Evolutionary conservation across 495 filamentous ascomycete genomes (phyloP).

Genomic region (Penicillium flavigenum): DNA sequence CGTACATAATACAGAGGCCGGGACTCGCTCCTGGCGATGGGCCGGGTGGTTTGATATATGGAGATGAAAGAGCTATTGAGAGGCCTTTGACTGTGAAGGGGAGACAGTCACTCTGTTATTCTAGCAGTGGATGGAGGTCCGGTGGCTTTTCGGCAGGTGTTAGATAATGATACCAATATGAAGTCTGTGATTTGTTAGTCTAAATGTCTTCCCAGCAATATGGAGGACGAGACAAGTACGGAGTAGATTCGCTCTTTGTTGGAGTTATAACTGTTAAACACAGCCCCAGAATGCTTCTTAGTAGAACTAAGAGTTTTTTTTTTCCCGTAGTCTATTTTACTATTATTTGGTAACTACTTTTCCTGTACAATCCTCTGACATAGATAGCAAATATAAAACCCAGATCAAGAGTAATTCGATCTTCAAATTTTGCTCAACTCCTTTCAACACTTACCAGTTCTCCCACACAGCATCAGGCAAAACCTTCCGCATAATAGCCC

Average conservation of each 20-base stretch:
- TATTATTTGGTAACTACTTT: neutral
- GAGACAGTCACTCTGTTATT: constrained; percentile 17
- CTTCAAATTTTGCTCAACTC: neutral
- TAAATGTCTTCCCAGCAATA: neutral
- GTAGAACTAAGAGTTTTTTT: constrained; percentile 5
- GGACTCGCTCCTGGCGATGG: constrained; percentile 29
- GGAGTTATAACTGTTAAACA: neutral
- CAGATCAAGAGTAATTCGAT: neutral
- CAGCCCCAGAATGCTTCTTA: neutral
- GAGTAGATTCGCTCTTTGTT: neutral
- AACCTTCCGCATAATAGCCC: constrained; percentile 86
- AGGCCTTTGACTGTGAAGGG: neutral
- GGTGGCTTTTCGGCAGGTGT: constrained; percentile 29
- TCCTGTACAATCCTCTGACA: neutral
- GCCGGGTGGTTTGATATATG: constrained; percentile 31
- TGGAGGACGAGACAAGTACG: neutral
- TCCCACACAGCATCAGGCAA: constrained; percentile 81
- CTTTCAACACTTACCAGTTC: constrained; percentile 62
- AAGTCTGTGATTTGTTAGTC: constrained; percentile 14
- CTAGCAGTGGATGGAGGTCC: constrained; percentile 10
- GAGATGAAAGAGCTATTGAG: constrained; percentile 5
- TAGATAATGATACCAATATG: constrained; percentile 40
- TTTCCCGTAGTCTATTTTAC: neutral
- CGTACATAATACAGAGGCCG: constrained; percentile 37
- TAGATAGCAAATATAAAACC: constrained; percentile 1